These are phyloP conservation scores for Cercospora sojina DNA, from an alignment of 2,329 filamentous ascomycete species.

Conservation along the genomic window DNA sequence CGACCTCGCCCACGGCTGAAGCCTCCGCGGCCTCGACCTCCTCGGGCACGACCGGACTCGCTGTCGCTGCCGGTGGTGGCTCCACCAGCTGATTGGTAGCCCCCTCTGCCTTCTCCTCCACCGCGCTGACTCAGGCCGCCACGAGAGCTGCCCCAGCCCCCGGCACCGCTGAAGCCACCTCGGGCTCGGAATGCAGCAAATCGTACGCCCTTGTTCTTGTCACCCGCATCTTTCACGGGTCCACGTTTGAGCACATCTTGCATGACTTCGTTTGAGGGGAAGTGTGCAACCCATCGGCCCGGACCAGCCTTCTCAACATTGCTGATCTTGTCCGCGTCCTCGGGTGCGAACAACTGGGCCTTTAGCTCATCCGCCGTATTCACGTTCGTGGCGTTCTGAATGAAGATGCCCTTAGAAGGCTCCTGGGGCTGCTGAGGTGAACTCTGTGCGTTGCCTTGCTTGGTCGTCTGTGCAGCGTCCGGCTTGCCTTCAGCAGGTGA, in stretches of 20 bases:
- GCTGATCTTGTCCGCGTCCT: slow-evolving; percentile 77
- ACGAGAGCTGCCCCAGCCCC: slow-evolving; percentile 63
- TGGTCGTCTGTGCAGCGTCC: slow-evolving; percentile 54
- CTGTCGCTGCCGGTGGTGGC: slow-evolving; percentile 59
- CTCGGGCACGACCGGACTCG: slow-evolving; percentile 64
- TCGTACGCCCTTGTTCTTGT: slow-evolving; percentile 63
- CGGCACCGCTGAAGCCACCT: slow-evolving; percentile 52
- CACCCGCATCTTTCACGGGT: slow-evolving; percentile 59
- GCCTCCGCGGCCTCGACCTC: slow-evolving; percentile 41
- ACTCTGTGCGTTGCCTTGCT: slow-evolving; percentile 24
- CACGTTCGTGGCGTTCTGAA: slow-evolving; percentile 59
- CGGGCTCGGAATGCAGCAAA: slow-evolving; percentile 63
- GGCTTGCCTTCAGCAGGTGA: slow-evolving; percentile 39
- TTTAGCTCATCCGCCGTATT: slow-evolving; percentile 79
- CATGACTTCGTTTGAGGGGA: slow-evolving; percentile 75
- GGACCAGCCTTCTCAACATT: slow-evolving; percentile 69
- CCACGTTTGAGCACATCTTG: slow-evolving; percentile 74
- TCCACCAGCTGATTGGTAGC: slow-evolving; percentile 38
- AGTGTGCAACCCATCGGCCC: slow-evolving; percentile 82
- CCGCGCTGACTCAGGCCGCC: slow-evolving; percentile 61
- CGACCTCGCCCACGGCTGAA: slow-evolving; percentile 56
- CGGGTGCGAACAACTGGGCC: slow-evolving; percentile 71
- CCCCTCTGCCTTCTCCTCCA: slow-evolving; percentile 47
- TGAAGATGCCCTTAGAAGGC: slow-evolving; percentile 75
- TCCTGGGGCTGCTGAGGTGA: slow-evolving; percentile 41